A percentile compares a stretch with the other conserved stretches of the same genome.
These are phyloP conservation scores for Penicillium pulvis DNA, from an alignment of 495 filamentous ascomycete genomes.

Conservation along the genomic window DNA sequence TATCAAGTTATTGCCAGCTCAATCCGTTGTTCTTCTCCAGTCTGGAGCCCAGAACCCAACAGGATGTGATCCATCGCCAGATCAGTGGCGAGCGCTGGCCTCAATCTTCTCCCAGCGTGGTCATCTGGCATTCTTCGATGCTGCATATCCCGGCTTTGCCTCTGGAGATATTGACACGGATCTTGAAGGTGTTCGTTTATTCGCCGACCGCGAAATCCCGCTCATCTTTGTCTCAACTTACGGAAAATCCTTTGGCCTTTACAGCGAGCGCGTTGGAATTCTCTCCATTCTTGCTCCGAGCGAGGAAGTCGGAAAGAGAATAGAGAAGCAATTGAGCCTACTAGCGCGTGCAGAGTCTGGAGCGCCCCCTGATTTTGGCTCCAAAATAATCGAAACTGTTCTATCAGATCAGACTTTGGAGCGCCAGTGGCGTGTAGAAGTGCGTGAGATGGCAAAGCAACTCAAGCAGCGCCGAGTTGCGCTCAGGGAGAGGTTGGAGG, in stretches of 20 bases:
- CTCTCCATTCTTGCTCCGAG: constrained; percentile 14
- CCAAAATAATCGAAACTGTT: constrained; percentile 19
- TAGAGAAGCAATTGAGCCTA: constrained; percentile 13
- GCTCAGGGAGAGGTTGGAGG: constrained; percentile 14
- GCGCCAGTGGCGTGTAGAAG: constrained; percentile 17
- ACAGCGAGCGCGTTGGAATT: constrained; percentile 22
- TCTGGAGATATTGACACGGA: constrained; percentile 21
- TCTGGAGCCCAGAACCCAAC: constrained; percentile 22
- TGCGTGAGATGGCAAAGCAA: constrained; percentile 14
- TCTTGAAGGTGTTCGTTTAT: constrained; percentile 14
- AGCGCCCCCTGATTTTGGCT: constrained; percentile 19
- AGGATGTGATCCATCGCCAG: constrained; percentile 18
- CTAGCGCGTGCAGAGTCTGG: constrained; percentile 18
- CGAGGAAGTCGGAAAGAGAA: constrained; percentile 11
- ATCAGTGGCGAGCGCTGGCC: constrained; percentile 17
- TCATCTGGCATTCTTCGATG: constrained; percentile 24
- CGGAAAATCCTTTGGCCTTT: constrained; percentile 22
- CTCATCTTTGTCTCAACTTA: constrained; percentile 21
- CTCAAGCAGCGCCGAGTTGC: constrained; percentile 13
- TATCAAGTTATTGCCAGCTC: constrained; percentile 13
- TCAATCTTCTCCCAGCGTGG: constrained; percentile 15
- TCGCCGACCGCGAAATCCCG: constrained; percentile 16
- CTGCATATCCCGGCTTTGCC: constrained; percentile 21
- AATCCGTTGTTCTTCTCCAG: constrained; percentile 22
- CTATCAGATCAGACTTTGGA: constrained; percentile 12